Evolutionary conservation across 805 yeast species (phyloP).

Genomic region (Diddensiella transvaalensis): DNA sequence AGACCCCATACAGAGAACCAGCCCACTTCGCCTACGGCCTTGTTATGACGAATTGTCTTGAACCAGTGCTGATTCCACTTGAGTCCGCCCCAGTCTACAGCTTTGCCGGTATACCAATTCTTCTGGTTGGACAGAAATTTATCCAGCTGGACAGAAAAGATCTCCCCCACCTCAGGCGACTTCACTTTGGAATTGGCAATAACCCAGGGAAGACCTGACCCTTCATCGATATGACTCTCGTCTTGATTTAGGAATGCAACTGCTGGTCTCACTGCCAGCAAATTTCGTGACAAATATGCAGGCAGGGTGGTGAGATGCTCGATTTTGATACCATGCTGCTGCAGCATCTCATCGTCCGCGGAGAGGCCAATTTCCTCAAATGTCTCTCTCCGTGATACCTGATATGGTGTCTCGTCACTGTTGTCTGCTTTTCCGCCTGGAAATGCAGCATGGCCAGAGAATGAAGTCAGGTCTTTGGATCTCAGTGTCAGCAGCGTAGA

Average conservation of each 20-base stretch:
- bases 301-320: constrained; percentile 67
- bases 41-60: constrained; percentile 25
- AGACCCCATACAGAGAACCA: constrained; percentile 39
- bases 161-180: constrained; percentile 33
- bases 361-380: constrained; percentile 79
- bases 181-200: constrained; percentile 11
- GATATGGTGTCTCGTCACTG: constrained; percentile 59
- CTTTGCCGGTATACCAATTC: constrained; percentile 24
- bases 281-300: constrained; percentile 74
- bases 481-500: constrained; percentile 77
- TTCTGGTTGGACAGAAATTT: constrained; percentile 23
- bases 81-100: constrained; percentile 35
- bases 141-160: constrained; percentile 28
- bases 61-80: constrained; percentile 34
- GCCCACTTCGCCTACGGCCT: constrained; percentile 30
- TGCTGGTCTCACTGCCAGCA: constrained; percentile 80
- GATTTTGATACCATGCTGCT: constrained; percentile 46
- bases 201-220: constrained; percentile 21
- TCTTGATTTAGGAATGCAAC: constrained; percentile 25
- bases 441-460: constrained; percentile 86
- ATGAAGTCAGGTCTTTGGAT: constrained; percentile 61
- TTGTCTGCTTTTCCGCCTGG: constrained; percentile 93
- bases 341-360: constrained; percentile 28
- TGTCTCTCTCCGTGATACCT: constrained; percentile 77
- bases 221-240: constrained; percentile 5